Evolutionary conservation across 768 basidiomycete genomes (phyloP), one percentile per base, ranked within the genome.

Genomic region (Pleurotus giganteus): DNA sequence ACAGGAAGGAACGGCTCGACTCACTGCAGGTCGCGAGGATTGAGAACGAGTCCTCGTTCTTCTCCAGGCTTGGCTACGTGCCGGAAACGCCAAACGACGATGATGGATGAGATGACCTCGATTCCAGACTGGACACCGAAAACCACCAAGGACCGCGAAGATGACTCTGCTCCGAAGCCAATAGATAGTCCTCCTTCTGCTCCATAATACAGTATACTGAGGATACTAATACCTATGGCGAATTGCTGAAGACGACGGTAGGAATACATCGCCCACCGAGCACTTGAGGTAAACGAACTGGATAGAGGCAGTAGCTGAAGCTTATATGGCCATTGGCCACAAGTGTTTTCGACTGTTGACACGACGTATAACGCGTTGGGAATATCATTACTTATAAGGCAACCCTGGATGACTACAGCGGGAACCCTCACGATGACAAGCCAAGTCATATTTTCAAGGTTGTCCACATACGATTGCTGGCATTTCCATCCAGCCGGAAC

Each of bases 71-170:
- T 68, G 4, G 60, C 59, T 8, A 69, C 63, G 13, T 66, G 54
- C 29, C 69, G 37, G 54, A 79, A 80, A 26, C 77, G 65, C 77
- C 78, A 80, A 9, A 75, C 57, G 23, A 79, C 78, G 12, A 79
- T 65, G 43, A 64, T 26, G 3, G 76, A 69, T n/a, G 78, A 79
- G 47, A 73, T 63, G 32, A 79, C 77, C 56, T 79, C 78, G 34
- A 78, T 74, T 3, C 61, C 74, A 0, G 78, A 79, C 39, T 79
- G 79, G 13, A 80, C 69, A 1, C 79, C 78, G 44, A 75, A 80
- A 63, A 79, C 78, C 24, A 79, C 64, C 36, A 79, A 71, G 5
- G 79, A 70, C 3, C 65, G 69, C 0, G 78, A 79, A 2, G 69
- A 68, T 9, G 76, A 72, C 28, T 78, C 77, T 49, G 70, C 66